phyloP scores from a whole-genome alignment of 495 filamentous ascomycete species.

The Podospora pseudocomata region DNA sequence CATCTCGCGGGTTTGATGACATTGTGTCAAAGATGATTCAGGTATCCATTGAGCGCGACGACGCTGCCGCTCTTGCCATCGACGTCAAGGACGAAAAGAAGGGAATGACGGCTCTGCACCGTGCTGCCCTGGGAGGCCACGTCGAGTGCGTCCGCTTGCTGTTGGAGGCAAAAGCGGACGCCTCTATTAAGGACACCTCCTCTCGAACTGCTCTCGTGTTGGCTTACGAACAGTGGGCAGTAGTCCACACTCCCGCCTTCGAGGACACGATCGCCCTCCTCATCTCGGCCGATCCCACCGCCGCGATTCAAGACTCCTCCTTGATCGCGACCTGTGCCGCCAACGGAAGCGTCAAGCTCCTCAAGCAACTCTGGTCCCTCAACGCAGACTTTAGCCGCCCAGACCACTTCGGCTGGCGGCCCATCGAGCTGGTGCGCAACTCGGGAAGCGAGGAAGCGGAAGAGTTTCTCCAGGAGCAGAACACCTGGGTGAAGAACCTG shows the following conservation, averaged over 20 bases:
- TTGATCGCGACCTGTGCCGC: constrained; percentile 22
- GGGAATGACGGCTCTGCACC: constrained; percentile 30
- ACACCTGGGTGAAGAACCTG: constrained; percentile 22
- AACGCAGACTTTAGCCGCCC: constrained; percentile 20
- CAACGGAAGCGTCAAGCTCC: constrained; percentile 21
- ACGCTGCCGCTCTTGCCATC: constrained; percentile 13
- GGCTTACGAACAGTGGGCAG: constrained; percentile 28
- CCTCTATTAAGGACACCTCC: constrained; percentile 11
- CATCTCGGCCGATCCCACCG: constrained; percentile 12
- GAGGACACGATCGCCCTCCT: constrained; percentile 23
- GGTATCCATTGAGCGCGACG: constrained; percentile 5
- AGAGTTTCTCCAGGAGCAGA: constrained; percentile 23
- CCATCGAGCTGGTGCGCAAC: constrained; percentile 23
- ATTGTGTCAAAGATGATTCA: constrained; percentile 18
- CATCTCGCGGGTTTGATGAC: constrained; percentile 20
- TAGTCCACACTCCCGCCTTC: constrained; percentile 12
- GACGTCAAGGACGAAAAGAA: constrained; percentile 22
- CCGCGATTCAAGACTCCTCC: constrained; percentile 19
- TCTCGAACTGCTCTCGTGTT: constrained; percentile 18
- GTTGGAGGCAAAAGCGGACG: constrained; percentile 14
- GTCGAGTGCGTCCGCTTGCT: constrained; percentile 17
- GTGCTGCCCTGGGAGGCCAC: constrained; percentile 27
- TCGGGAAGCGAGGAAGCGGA: constrained; percentile 10
- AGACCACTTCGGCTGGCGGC: constrained; percentile 30
- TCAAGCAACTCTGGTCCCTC: constrained; percentile 17